Evolutionary conservation across 1,284 basidiomycete species (phyloP).

Genomic region (Ceratobasidium sp.): DNA sequence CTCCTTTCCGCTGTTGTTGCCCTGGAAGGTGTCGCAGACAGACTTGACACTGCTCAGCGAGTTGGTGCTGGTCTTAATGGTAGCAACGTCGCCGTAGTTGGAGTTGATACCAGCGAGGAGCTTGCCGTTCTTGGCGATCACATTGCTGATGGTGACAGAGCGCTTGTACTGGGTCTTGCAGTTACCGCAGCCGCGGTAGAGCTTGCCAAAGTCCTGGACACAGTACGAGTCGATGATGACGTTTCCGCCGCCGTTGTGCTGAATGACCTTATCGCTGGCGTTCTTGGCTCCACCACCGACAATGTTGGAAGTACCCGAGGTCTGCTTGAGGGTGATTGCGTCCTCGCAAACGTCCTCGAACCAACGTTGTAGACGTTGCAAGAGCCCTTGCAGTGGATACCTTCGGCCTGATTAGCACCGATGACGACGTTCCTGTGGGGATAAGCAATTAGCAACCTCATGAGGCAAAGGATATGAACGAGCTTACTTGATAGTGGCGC

Average conservation of each 20-base stretch:
- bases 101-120: slow-evolving; percentile 40
- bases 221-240: slow-evolving; percentile 11
- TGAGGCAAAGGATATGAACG: background rate
- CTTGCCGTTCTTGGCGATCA: slow-evolving; percentile 38
- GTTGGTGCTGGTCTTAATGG: slow-evolving; percentile 30
- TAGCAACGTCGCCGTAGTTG: slow-evolving; percentile 40
- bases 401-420: slow-evolving; percentile 54
- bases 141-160: slow-evolving; percentile 44
- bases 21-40: slow-evolving; percentile 36
- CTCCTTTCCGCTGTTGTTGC: slow-evolving; percentile 37
- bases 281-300: slow-evolving; percentile 38
- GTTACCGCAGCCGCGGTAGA: slow-evolving; percentile 42
- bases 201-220: slow-evolving; percentile 11
- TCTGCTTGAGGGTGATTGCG: slow-evolving; percentile 47
- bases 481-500: slow-evolving; percentile 48
- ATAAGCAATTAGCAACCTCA: slow-evolving; percentile 32
- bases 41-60: slow-evolving; percentile 36
- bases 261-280: slow-evolving; percentile 38
- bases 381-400: slow-evolving; percentile 54
- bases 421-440: slow-evolving; percentile 49
- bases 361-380: slow-evolving; percentile 53
- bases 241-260: slow-evolving; percentile 39
- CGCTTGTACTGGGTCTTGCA: slow-evolving; percentile 43
- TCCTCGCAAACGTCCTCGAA: slow-evolving; percentile 57
- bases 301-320: slow-evolving; percentile 37